Conservation (phyloP, 2,329 filamentous ascomycete species). For the Fusarium setosum region DNA sequence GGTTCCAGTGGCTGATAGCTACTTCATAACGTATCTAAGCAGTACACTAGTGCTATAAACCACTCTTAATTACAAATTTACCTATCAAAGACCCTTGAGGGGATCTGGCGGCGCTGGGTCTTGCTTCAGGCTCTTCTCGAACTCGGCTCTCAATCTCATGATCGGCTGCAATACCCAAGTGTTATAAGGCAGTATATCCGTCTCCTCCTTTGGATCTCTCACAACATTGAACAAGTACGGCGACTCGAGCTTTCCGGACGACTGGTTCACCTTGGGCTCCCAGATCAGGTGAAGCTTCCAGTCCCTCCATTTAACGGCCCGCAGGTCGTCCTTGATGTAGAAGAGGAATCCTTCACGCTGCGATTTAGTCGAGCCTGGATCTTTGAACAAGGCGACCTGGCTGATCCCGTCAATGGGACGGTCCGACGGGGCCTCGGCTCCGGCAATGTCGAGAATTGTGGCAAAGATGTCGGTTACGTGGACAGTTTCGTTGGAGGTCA, state of each 20-base stretch:
- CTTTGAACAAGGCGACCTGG: constrained; percentile 42
- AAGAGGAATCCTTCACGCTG: constrained; percentile 44
- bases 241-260: constrained; percentile 43
- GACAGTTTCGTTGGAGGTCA: constrained; percentile 46
- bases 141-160: constrained; percentile 38
- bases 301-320: constrained; percentile 49
- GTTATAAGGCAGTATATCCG: constrained; percentile 44
- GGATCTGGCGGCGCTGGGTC: constrained; percentile 48
- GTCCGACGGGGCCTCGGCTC: constrained; percentile 32
- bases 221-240: constrained; percentile 48
- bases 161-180: constrained; percentile 50
- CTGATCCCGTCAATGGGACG: constrained; percentile 47
- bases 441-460: constrained; percentile 43
- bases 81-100: constrained; percentile 35
- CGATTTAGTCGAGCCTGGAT: constrained; percentile 30
- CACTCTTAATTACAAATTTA: not conserved
- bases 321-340: constrained; percentile 50
- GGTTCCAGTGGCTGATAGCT: no score
- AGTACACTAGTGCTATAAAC: not conserved
- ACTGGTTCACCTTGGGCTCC: constrained; percentile 51
- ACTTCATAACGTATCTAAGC: no score
- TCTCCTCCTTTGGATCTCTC: constrained; percentile 49
- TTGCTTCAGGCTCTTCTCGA: constrained; percentile 42
- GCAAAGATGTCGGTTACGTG: constrained; percentile 49
- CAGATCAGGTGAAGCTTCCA: constrained; percentile 50